Evolutionary conservation across 2,329 filamentous ascomycete genomes (phyloP).

Genomic region (Lachnum nothofagi): DNA sequence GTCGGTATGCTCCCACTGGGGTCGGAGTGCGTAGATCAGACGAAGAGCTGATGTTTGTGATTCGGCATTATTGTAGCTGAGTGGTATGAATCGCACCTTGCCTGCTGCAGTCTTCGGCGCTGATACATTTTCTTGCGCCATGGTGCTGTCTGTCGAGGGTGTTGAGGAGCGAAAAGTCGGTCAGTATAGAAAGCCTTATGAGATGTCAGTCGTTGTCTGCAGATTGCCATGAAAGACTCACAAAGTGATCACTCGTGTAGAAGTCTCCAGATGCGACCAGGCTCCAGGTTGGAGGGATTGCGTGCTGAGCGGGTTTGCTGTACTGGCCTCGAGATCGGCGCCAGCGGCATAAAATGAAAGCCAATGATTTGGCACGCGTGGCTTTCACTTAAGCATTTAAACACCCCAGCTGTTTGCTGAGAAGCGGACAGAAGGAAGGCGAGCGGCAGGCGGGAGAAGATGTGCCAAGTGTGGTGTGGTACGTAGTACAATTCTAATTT

Average conservation of each 20-base stretch:
- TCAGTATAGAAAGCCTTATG: background rate
- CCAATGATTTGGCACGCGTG: background rate
- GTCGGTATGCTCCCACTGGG: constrained; percentile 72
- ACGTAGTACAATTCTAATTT: no score
- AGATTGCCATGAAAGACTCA: no score
- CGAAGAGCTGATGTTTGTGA: constrained; percentile 72
- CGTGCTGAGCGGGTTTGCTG: no score
- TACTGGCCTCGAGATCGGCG: background rate
- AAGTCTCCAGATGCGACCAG: no score
- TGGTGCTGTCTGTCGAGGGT: background rate
- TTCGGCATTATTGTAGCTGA: constrained; percentile 72
- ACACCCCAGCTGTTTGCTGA: background rate
- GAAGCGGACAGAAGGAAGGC: no score
- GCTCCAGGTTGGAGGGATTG: no score
- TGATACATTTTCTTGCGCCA: constrained; percentile 4
- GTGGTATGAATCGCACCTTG: constrained; percentile 60
- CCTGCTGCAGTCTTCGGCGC: constrained; percentile 7
- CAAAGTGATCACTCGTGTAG: no score
- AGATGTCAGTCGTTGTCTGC: background rate
- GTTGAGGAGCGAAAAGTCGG: background rate
- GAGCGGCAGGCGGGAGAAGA: no score
- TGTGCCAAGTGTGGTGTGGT: background rate
- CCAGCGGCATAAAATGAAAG: background rate
- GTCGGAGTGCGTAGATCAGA: constrained; percentile 73
- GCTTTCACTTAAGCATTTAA: background rate